Conservation (phyloP, 2,329 filamentous ascomycete species). For the Mollisia scopiformis region DNA sequence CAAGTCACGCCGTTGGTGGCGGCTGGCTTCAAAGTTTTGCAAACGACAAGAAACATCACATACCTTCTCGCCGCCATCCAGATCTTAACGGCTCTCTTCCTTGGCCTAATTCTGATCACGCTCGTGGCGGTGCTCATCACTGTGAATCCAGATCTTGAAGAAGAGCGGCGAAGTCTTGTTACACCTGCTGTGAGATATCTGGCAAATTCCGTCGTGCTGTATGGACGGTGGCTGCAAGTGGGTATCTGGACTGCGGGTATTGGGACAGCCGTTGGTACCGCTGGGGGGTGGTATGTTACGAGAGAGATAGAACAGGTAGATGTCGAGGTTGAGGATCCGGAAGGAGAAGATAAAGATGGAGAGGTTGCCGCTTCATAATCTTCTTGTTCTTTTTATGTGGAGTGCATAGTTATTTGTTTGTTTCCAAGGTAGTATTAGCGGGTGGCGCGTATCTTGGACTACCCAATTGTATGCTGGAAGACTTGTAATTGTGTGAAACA, state of each 20-base stretch:
- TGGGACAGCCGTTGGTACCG: slow-evolving; percentile 6
- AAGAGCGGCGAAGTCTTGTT: slow-evolving; percentile 44
- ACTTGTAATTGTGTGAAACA: no score
- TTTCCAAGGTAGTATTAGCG: no score
- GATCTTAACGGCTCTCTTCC: slow-evolving; percentile 45
- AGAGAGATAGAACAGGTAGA: slow-evolving; percentile 4
- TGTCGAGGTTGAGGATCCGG: not conserved
- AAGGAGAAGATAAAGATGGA: no score
- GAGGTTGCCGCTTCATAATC: no score
- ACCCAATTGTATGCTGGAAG: no score
- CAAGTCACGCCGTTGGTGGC: slow-evolving; percentile 55
- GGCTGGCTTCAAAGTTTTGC: slow-evolving; percentile 50
- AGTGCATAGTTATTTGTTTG: no score
- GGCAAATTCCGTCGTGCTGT: slow-evolving; percentile 15
- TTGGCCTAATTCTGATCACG: slow-evolving; percentile 42
- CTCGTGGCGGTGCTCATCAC: slow-evolving; percentile 45
- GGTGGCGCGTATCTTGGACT: no score
- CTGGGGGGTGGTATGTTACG: slow-evolving; percentile 15
- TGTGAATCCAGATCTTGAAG: slow-evolving; percentile 51
- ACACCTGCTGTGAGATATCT: slow-evolving; percentile 45
- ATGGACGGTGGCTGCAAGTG: slow-evolving; percentile 6
- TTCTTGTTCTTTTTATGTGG: no score
- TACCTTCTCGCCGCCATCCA: slow-evolving; percentile 51
- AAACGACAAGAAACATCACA: slow-evolving; percentile 52
- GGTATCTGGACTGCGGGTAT: slow-evolving; percentile 13